Percentiles rank a stretch among this genome's conserved stretches.
Evolutionary conservation across 139 green algal species (phyloP).

Genomic region (Ulvella scutata): DNA sequence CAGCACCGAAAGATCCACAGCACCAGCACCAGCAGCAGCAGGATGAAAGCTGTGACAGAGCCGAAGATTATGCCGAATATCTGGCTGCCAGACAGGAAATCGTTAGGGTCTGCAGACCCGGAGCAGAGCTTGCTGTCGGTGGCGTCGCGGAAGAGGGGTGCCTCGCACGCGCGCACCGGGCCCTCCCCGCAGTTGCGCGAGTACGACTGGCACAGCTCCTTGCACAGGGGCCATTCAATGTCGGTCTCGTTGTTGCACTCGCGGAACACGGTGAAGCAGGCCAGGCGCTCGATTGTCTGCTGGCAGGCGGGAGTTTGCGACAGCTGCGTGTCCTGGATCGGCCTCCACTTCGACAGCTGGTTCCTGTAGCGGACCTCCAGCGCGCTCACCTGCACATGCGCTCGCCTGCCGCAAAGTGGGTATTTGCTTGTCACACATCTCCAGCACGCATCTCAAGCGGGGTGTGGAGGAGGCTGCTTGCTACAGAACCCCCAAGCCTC

Average conservation of each 20-base stretch:
- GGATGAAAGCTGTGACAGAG: background rate
- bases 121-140: background rate
- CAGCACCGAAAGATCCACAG: constrained; percentile 1
- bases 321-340: background rate
- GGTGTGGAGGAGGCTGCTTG: too few relatives aligned
- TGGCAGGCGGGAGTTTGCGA: background rate
- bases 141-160: background rate
- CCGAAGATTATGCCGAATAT: background rate
- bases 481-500: too few relatives aligned
- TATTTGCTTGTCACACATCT: too few relatives aligned
- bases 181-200: background rate
- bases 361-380: background rate
- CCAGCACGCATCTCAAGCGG: too few relatives aligned
- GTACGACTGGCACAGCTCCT: background rate
- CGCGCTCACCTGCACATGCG: background rate
- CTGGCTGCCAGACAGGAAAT: background rate
- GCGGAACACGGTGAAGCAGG: background rate
- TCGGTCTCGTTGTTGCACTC: background rate
- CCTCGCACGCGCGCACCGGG: background rate
- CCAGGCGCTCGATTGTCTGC: background rate
- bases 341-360: background rate
- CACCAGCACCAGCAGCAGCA: background rate
- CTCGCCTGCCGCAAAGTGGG: too few relatives aligned
- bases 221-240: background rate
- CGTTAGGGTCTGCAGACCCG: background rate